phyloP scores from a whole-genome alignment of 805 yeast genomes.

The Lipomyces lipofer region DNA sequence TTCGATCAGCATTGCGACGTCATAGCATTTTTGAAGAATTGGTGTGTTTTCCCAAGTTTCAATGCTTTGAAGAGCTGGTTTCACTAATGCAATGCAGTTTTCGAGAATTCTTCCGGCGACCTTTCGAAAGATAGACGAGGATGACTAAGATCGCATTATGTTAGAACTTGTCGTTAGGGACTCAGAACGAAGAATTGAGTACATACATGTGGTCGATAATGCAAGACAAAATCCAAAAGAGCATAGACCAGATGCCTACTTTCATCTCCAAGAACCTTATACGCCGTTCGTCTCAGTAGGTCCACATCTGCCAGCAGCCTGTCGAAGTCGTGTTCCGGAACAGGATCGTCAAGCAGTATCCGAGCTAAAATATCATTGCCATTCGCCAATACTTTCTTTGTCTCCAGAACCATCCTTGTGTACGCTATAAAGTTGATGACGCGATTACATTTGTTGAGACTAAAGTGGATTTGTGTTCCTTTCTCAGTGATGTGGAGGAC shows the following conservation, averaged over 20 bases:
- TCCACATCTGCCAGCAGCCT: constrained; percentile 15
- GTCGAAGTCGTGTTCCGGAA: constrained; percentile 8
- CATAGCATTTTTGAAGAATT: constrained; percentile 5
- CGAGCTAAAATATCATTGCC: constrained; percentile 10
- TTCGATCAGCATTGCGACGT: constrained; percentile 4
- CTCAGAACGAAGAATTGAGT: neutral
- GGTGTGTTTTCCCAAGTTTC: neutral
- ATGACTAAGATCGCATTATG: neutral
- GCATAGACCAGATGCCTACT: constrained; percentile 10
- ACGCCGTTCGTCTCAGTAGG: constrained; percentile 14
- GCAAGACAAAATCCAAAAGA: constrained; percentile 12
- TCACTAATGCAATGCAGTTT: constrained; percentile 12
- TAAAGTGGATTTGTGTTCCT: neutral
- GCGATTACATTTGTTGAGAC: constrained; percentile 1
- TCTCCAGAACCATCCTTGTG: constrained; percentile 10
- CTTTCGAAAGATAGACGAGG: constrained; percentile 10
- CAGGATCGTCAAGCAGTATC: constrained; percentile 5
- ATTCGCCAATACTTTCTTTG: neutral
- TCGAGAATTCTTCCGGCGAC: constrained; percentile 20
- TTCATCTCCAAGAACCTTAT: constrained; percentile 4
- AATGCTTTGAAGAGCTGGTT: neutral
- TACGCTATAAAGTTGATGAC: constrained; percentile 12
- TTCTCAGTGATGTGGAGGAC: neutral
- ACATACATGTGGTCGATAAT: constrained; percentile 10
- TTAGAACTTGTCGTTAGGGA: neutral